Conservation (phyloP, 176 grass and related monocot species). For the Melocanna baccifera region DNA sequence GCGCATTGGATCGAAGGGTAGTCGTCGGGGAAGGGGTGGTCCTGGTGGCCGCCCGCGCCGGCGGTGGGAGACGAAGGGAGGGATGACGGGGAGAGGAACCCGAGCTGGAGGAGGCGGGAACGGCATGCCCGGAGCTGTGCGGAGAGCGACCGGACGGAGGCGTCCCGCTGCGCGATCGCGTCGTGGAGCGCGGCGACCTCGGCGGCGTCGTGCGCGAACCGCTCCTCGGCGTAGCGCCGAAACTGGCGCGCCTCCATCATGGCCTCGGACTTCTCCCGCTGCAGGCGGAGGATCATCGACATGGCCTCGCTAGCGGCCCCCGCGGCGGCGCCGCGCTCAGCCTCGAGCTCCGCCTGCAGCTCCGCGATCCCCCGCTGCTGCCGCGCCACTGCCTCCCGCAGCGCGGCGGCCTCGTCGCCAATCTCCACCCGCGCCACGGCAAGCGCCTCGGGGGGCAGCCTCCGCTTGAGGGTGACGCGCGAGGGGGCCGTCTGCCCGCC, state of each 20-base stretch:
- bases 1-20: constrained; percentile 9
- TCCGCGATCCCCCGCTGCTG: constrained; percentile 26
- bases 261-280: constrained; percentile 76
- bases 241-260: constrained; percentile 81
- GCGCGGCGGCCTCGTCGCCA: constrained; percentile 18
- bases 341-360: constrained; percentile 65
- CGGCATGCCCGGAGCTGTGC: constrained; percentile 32
- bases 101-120: constrained; percentile 47
- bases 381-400: constrained; percentile 36
- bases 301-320: constrained; percentile 69
- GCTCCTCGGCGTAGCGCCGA: constrained; percentile 62
- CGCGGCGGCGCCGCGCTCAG: constrained; percentile 54
- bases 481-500: neutral
- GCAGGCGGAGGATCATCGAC: constrained; percentile 83
- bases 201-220: constrained; percentile 56
- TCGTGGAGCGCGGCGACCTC: constrained; percentile 40
- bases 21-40: neutral
- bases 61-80: neutral
- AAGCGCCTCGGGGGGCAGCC: neutral
- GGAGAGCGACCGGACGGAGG: constrained; percentile 21
- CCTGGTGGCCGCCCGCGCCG: neutral
- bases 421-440: neutral
- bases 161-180: constrained; percentile 41
- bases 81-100: constrained; percentile 9
- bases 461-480: constrained; percentile 38